Evolutionary conservation across 2,329 filamentous ascomycete genomes (phyloP), one percentile per base, ranked within the genome.

Genomic region (Trichoderma sp.): DNA sequence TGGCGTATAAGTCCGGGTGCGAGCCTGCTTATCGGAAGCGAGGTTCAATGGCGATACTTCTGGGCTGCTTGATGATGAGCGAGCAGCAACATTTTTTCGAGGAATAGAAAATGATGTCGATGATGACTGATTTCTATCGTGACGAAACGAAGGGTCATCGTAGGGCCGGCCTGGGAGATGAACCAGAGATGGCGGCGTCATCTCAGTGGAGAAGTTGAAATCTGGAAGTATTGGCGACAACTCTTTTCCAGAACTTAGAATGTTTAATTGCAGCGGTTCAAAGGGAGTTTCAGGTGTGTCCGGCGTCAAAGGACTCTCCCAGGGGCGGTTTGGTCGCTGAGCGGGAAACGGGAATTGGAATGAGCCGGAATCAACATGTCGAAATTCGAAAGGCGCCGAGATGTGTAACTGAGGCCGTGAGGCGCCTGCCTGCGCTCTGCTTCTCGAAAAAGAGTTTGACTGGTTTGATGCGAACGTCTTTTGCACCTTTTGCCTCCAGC

Each of bases 301-400:
- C 29, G 82, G 83, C 6, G 82, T 81, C 24, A 80, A 80, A 45
- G 79, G 80, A n/a, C 67, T 71, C 14, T 75, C 76, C 65, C 74
- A 71, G 12, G 77, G 77, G 29, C 60, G 74, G 50, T 66, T 62
- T n/a, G 71, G 50, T 5, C 69, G 33, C n/a, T 62, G 64, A n/a
- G 62, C 62, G 3, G 65, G 76, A 33, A 64, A 31, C 29, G 83
- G 81, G 69, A 85, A 83, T 65, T 85, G 84, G 75, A 84, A 84
- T n/a, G 86, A 83, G 64, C 85, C 85, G 21, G 87, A 88, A 73
- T 88, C 83, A 66, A 92, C 78, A 83, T 92, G 91, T 64, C 88
- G 88, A 79, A 92, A 92, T 81, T 92, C 85, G 65, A 87, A 87
- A 4, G 91, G 91, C 24, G 85, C 85, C 59, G 90, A 91, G 79